Evolutionary conservation across 1,284 basidiomycete species (phyloP), one percentile per base, ranked within the genome.

Genomic region (Vanrija pseudolonga): DNA sequence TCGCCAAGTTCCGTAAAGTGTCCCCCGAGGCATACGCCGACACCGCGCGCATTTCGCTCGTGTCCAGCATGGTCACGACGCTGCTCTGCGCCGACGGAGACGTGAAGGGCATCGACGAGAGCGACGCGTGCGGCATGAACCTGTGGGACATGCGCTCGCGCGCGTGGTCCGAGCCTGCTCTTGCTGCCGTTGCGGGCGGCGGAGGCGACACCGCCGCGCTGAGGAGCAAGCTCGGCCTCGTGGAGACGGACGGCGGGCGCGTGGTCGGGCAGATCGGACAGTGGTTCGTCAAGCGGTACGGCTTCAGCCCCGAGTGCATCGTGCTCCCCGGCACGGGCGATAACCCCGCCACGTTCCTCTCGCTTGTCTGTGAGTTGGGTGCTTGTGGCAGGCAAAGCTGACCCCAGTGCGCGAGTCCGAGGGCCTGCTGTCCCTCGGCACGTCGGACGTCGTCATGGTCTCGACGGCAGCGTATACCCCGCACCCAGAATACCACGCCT

Each of bases 111-210:
- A 73, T 75, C 45, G 76, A 77, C 50, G 75, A 76, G 64, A 65
- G 62, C 28, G 91, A 94, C 72, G 90, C 90, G 2, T 91, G 89
- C 67, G 91, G 91, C 0, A 94, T 92, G 90, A 94, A 93, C 71
- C 77, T 94, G 43, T 79, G 77, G 70, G 71, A 77, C 60, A 87
- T 88, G 85, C 78, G 88, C 60, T 81, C 83, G 14, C 83, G 84
- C 74, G 84, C 83, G 69, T 90, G 86, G 88, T 80, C 85, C 60
- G 79, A 84, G 58, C 62, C 76, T 45, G 73, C 88, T 45, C 78
- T 88, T 23, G 78, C 84, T 17, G 79, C 81, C 22, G 59, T 71
- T 19, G 67, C 61, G 23, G 62, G 66, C 6, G 54, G 45, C 19
- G 28, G 37, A 45, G 56, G 54, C 2, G 85, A 83, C 60, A 85